Conservation (phyloP, 805 yeast species). For the Ogataea trehalophila region DNA sequence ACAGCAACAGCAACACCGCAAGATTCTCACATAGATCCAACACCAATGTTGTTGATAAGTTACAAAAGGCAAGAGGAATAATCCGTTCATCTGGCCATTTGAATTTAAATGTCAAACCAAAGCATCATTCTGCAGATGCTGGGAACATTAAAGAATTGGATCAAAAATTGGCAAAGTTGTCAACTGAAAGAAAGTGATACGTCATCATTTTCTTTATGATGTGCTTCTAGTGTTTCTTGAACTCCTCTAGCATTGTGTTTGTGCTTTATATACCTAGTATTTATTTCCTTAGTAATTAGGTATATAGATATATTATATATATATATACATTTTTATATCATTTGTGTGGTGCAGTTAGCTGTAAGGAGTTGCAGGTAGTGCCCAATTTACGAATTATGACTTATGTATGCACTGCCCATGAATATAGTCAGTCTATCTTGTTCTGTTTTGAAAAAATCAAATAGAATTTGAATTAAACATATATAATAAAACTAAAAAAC, state of each 20-base stretch:
- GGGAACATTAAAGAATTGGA: slow-evolving; percentile 9
- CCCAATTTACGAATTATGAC: too few species aligned
- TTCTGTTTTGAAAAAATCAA: slow-evolving; percentile 6
- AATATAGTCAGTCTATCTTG: too few species aligned
- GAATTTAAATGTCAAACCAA: not conserved
- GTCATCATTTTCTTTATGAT: not conserved
- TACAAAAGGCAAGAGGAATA: slow-evolving; percentile 23
- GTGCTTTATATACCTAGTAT: too few species aligned
- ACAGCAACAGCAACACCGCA: not conserved
- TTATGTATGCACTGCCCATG: too few species aligned
- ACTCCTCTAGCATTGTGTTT: too few species aligned
- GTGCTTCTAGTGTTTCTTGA: not conserved
- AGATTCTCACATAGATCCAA: slow-evolving; percentile 10
- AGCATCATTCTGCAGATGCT: not conserved
- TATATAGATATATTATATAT: too few species aligned
- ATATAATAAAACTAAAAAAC: slow-evolving; percentile 4
- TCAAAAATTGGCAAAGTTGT: slow-evolving; percentile 9
- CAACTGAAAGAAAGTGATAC: slow-evolving; percentile 2
- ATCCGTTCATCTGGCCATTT: not conserved
- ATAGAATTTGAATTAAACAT: slow-evolving; percentile 9
- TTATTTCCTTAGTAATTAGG: too few species aligned
- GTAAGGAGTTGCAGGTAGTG: too few species aligned
- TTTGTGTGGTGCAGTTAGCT: too few species aligned
- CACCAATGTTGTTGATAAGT: slow-evolving; percentile 12
- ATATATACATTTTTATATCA: too few species aligned